A percentile compares a stretch with the other conserved stretches of the same genome.
phyloP scores from a whole-genome alignment of 495 filamentous ascomycete genomes.

The Aspergillus incahuasiensis region DNA sequence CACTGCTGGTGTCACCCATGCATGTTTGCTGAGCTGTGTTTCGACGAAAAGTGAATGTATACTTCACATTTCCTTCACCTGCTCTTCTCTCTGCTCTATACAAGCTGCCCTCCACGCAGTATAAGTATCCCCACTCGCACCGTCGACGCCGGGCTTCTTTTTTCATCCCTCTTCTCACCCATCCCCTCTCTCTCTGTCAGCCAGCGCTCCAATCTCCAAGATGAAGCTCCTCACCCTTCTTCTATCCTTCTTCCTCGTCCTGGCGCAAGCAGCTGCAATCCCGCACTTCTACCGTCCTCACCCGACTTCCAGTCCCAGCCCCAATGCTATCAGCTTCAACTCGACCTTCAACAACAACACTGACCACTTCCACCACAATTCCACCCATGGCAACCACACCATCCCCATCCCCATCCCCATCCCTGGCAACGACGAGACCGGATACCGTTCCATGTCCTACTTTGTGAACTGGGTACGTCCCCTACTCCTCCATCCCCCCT shows the following conservation, averaged over 20 bases:
- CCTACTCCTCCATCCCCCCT: not conserved
- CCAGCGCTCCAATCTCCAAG: not conserved
- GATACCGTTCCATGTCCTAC: conserved; percentile 70
- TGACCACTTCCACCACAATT: not conserved
- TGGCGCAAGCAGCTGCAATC: not conserved
- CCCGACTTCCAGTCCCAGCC: not conserved
- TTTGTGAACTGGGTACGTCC: conserved; percentile 69
- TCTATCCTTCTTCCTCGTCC: not conserved
- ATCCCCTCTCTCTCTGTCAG: not conserved
- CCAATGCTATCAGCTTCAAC: not conserved
- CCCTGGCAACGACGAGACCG: conserved; percentile 14
- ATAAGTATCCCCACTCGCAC: not conserved
- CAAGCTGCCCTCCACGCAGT: not conserved
- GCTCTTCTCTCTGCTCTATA: not conserved
- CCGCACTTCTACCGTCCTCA: not conserved
- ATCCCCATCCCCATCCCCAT: not conserved
- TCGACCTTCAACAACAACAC: not conserved
- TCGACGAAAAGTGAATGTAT: conserved; percentile 4
- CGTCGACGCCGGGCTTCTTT: not conserved
- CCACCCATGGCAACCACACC: not conserved
- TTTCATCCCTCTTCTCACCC: not conserved
- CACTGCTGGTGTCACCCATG: conserved; percentile 4
- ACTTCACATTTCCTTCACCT: too few species aligned
- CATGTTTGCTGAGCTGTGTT: conserved; percentile 12
- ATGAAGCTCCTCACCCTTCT: conserved; percentile 5